phyloP scores from a whole-genome alignment of 768 basidiomycete genomes.

The Lactarius hatsudake region DNA sequence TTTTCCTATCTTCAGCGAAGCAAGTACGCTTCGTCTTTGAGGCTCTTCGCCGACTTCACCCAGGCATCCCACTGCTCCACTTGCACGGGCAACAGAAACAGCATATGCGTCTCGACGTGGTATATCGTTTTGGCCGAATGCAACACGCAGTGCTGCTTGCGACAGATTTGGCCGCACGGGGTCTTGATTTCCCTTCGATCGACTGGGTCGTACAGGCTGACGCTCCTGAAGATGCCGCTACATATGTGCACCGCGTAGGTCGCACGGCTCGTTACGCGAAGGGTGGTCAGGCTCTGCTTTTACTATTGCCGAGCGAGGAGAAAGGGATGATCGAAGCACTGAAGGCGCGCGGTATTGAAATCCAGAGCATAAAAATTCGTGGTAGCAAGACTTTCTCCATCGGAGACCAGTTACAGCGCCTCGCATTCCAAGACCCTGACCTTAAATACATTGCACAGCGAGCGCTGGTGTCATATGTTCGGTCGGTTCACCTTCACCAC shows the following conservation, averaged over 20 bases:
- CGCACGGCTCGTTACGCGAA: constrained; percentile 93
- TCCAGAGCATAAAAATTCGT: constrained; percentile 83
- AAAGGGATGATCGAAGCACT: constrained; percentile 80
- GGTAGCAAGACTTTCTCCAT: constrained; percentile 83
- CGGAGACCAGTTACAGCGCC: constrained; percentile 84
- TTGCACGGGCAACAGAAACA: constrained; percentile 98
- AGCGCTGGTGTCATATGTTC: constrained; percentile 93
- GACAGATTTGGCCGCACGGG: constrained; percentile 94
- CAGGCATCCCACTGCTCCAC: constrained; percentile 88
- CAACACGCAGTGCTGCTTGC: constrained; percentile 87
- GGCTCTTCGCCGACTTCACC: constrained; percentile 93
- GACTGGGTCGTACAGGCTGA: constrained; percentile 98
- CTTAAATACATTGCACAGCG: constrained; percentile 95
- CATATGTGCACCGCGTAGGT: constrained; percentile 96
- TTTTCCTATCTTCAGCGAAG: constrained; percentile 93
- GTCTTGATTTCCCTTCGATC: constrained; percentile 92
- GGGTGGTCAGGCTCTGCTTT: constrained; percentile 78
- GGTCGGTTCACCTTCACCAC: constrained; percentile 89
- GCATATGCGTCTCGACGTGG: constrained; percentile 78
- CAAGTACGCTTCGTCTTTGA: constrained; percentile 97
- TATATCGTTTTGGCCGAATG: constrained; percentile 76
- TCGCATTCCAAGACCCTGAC: constrained; percentile 93
- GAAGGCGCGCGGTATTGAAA: constrained; percentile 64
- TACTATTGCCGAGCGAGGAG: constrained; percentile 89
- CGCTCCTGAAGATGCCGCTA: constrained; percentile 95